Evolutionary conservation across 1,284 basidiomycete species (phyloP).

Genomic region (Ceratobasidium sp.): DNA sequence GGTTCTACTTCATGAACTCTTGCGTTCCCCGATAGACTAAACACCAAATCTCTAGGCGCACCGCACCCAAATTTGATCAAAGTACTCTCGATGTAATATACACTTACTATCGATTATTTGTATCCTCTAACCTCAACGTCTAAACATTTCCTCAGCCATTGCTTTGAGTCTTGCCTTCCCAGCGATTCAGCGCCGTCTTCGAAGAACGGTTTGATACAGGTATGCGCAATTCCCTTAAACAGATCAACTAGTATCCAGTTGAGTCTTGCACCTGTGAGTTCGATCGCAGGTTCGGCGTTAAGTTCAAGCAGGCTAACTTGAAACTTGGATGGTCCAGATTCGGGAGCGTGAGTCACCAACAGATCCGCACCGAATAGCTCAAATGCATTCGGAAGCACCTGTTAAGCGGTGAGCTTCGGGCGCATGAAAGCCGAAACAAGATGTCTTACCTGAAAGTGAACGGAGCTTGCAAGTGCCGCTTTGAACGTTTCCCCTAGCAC

Average conservation of each 20-base stretch:
- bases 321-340: conserved; percentile 57
- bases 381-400: conserved; percentile 93
- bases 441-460: conserved; percentile 85
- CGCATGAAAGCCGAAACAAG: conserved; percentile 45
- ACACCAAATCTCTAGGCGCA: too few relatives aligned
- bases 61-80: too few relatives aligned
- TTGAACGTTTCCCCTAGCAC: conserved; percentile 86
- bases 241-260: conserved; percentile 85
- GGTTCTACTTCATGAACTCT: too few relatives aligned
- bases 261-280: conserved; percentile 89
- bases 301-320: conserved; percentile 88
- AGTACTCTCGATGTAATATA: too few relatives aligned
- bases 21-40: too few relatives aligned
- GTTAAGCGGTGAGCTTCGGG: conserved; percentile 47
- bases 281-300: conserved; percentile 97
- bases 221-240: conserved; percentile 78
- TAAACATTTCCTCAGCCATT: conserved; percentile 64
- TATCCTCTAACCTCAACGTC: conserved; percentile 61
- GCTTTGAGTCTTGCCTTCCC: conserved; percentile 47
- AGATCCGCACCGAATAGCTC: conserved; percentile 97
- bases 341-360: conserved; percentile 71
- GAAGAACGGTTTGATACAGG: conserved; percentile 81
- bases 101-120: conserved; percentile 4
- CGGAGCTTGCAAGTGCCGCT: conserved; percentile 84
- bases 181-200: conserved; percentile 10